Conservation (phyloP, 2,329 filamentous ascomycete genomes). For the Aspergillus tanneri region DNA sequence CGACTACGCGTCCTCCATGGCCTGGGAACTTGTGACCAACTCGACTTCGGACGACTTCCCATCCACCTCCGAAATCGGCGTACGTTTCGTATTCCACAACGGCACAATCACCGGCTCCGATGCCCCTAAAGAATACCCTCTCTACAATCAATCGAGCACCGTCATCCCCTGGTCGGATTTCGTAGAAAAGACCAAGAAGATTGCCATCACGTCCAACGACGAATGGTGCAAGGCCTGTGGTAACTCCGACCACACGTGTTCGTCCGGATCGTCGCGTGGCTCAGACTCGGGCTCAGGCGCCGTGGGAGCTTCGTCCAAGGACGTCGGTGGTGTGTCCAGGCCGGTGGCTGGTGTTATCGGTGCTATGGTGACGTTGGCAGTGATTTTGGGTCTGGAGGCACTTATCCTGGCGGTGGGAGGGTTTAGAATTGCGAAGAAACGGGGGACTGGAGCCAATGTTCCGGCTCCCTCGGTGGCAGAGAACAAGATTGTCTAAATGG, state of each 20-base stretch:
- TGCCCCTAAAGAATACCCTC: conserved; percentile 55
- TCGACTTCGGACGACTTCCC: conserved; percentile 43
- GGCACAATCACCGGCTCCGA: conserved; percentile 52
- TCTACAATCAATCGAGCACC: conserved; percentile 58
- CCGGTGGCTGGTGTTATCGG: conserved; percentile 79
- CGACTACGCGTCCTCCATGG: conserved; percentile 81
- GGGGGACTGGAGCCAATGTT: conserved; percentile 12
- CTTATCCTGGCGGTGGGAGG: conserved; percentile 57
- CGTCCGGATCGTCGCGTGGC: conserved; percentile 46
- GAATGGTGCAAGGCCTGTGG: conserved; percentile 76
- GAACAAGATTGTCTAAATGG: conserved; percentile 14
- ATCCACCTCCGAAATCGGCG: conserved; percentile 51
- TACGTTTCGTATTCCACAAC: conserved; percentile 64
- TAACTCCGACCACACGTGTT: conserved; percentile 67
- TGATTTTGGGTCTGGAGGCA: conserved; percentile 58
- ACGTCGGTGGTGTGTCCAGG: conserved; percentile 57
- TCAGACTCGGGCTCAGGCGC: conserved; percentile 30
- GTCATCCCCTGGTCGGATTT: conserved; percentile 70
- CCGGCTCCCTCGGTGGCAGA: conserved; percentile 18
- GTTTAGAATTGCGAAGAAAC: conserved; percentile 59
- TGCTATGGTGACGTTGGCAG: conserved; percentile 65
- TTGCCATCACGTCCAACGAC: conserved; percentile 63
- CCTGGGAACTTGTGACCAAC: conserved; percentile 69
- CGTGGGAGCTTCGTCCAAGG: conserved; percentile 15
- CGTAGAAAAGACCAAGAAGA: conserved; percentile 59